These are phyloP conservation scores for Fusarium secorum DNA, from an alignment of 2,329 filamentous ascomycete genomes.

Conservation along the genomic window DNA sequence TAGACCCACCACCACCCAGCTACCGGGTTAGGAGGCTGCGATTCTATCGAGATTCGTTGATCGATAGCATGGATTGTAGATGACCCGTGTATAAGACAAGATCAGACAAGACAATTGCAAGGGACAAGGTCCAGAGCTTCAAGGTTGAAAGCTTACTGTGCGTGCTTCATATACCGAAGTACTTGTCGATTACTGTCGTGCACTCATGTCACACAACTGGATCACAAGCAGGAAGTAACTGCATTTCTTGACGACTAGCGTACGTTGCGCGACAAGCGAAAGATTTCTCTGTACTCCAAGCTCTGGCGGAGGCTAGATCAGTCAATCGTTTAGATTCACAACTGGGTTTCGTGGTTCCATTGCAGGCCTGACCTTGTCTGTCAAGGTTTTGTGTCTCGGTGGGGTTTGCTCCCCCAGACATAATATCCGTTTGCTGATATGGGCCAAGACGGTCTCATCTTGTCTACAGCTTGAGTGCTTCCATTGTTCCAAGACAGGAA, in stretches of 20 bases:
- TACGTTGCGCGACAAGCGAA: constrained; percentile 31
- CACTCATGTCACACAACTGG: constrained; percentile 28
- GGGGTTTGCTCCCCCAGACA: constrained; percentile 6
- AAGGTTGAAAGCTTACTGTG: neutral
- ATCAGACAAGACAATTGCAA: constrained; percentile 14
- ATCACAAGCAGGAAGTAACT: constrained; percentile 9
- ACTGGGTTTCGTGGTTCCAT: constrained; percentile 10
- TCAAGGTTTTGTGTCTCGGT: constrained; percentile 21
- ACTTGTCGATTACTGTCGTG: neutral
- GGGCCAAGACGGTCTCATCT: constrained; percentile 1
- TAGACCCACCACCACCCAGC: constrained; percentile 7
- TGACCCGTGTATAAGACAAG: neutral
- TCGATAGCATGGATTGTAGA: constrained; percentile 13
- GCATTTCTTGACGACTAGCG: constrained; percentile 32
- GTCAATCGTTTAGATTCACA: neutral
- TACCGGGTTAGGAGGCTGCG: constrained; percentile 13
- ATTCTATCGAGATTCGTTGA: neutral
- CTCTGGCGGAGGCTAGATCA: neutral
- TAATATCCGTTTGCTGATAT: constrained; percentile 23
- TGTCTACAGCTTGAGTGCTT: neutral
- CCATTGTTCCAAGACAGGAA: constrained; percentile 15
- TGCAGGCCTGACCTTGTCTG: constrained; percentile 33
- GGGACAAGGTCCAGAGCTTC: neutral
- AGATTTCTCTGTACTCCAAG: constrained; percentile 1
- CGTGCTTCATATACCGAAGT: neutral